phyloP scores from a whole-genome alignment of 2,329 filamentous ascomycete species.

The Aspergillus quadricinctus region DNA sequence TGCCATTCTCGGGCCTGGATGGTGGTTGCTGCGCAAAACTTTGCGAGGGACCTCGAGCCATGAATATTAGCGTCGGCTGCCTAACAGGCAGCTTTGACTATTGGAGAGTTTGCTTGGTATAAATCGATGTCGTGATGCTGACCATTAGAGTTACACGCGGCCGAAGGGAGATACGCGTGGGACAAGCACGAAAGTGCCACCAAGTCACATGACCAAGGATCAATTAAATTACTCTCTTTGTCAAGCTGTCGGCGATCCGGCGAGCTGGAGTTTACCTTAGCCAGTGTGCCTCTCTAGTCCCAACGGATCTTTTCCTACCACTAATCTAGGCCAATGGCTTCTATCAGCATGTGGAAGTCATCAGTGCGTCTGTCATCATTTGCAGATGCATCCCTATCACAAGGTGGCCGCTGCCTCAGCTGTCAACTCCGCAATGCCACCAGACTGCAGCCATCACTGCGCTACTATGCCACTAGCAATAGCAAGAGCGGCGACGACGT shows the following conservation, averaged over 20 bases:
- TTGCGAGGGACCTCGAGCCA: conserved; percentile 10
- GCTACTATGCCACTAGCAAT: conserved; percentile 26
- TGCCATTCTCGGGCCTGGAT: conserved; percentile 15
- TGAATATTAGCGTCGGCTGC: conserved; percentile 10
- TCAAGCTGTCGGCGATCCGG: background rate
- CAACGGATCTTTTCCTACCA: background rate
- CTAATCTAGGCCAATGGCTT: background rate
- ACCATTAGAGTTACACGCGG: background rate
- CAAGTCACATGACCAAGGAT: conserved; percentile 28
- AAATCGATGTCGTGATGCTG: background rate
- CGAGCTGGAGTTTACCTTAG: background rate
- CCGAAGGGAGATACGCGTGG: conserved; percentile 15
- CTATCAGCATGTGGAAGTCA: conserved; percentile 28
- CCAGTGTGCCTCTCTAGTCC: background rate
- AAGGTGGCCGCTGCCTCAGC: conserved; percentile 28
- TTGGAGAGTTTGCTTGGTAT: background rate
- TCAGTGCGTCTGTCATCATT: conserved; percentile 14
- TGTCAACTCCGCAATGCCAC: conserved; percentile 32
- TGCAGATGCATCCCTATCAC: conserved; percentile 22
- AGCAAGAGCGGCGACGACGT: conserved; percentile 4
- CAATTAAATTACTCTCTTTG: conserved; percentile 16
- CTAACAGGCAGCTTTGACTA: conserved; percentile 4
- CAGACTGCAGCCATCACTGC: conserved; percentile 19
- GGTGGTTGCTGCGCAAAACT: conserved; percentile 11
- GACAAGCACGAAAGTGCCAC: conserved; percentile 28